These are phyloP conservation scores for Setomelanomma holmii DNA, from an alignment of 2,329 filamentous ascomycete species.

Conservation along the genomic window DNA sequence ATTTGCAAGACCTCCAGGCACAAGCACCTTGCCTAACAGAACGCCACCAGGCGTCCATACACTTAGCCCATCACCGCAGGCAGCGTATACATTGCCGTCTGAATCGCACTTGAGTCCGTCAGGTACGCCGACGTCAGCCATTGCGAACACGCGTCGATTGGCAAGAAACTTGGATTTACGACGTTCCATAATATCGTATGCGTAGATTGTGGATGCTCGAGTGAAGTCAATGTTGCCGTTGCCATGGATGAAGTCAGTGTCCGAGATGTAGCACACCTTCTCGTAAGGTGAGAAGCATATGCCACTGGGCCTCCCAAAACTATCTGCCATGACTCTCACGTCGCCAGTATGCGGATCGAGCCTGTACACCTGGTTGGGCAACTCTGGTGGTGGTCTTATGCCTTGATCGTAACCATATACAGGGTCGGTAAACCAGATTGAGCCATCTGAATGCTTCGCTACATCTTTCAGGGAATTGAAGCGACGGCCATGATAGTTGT, in stretches of 20 bases:
- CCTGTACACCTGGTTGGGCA: slow-evolving; percentile 40
- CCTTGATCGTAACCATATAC: slow-evolving; percentile 20
- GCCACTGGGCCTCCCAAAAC: slow-evolving; percentile 50
- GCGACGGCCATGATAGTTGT: slow-evolving; percentile 53
- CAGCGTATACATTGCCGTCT: slow-evolving; percentile 62
- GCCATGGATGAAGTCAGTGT: slow-evolving; percentile 32
- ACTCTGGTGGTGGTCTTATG: slow-evolving; percentile 19
- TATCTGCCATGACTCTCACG: slow-evolving; percentile 45
- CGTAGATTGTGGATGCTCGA: slow-evolving; percentile 8
- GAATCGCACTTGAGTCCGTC: slow-evolving; percentile 26
- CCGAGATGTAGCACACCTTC: slow-evolving; percentile 50
- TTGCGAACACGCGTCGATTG: slow-evolving; percentile 18
- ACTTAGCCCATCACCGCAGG: slow-evolving; percentile 58
- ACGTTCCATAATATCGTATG: slow-evolving; percentile 13
- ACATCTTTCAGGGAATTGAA: slow-evolving; percentile 51
- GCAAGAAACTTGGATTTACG: slow-evolving; percentile 6
- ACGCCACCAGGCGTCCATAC: slow-evolving; percentile 56
- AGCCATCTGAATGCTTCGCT: slow-evolving; percentile 44
- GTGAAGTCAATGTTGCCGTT: slow-evolving; percentile 5
- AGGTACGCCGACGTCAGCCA: slow-evolving; percentile 11
- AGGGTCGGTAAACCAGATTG: slow-evolving; percentile 56
- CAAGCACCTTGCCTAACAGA: slow-evolving; percentile 48
- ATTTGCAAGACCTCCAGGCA: slow-evolving; percentile 53
- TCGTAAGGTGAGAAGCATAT: slow-evolving; percentile 50
- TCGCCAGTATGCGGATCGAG: slow-evolving; percentile 45